These are phyloP conservation scores for Dryas drummondii DNA, from an alignment of 306 rosid genomes.

Conservation along the genomic window DNA sequence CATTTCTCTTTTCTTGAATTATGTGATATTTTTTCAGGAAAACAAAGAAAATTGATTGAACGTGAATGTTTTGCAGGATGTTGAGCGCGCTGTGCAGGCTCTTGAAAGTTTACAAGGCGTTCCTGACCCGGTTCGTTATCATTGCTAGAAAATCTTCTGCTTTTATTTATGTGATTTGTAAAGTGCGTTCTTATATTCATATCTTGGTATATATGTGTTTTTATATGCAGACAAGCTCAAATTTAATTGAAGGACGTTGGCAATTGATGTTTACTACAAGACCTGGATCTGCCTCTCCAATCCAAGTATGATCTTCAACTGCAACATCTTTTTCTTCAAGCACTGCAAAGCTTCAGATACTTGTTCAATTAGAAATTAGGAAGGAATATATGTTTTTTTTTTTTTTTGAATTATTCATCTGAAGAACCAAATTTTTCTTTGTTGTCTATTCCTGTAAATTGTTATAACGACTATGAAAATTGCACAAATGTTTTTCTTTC, in stretches of 20 bases:
- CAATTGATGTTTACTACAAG: slow-evolving; percentile 89
- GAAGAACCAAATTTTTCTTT: background rate
- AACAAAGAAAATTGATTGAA: background rate
- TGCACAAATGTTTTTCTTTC: background rate
- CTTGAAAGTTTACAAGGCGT: slow-evolving; percentile 70
- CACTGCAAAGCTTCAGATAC: too few relatives aligned
- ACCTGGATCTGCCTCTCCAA: slow-evolving; percentile 90
- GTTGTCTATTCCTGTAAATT: background rate
- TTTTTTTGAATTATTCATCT: background rate
- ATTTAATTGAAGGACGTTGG: slow-evolving; percentile 86
- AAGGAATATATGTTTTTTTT: too few relatives aligned
- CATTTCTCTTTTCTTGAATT: background rate
- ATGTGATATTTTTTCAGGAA: background rate
- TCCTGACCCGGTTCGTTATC: slow-evolving; percentile 67
- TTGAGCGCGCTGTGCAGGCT: slow-evolving; percentile 64
- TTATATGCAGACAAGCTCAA: slow-evolving; percentile 64
- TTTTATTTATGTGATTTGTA: background rate
- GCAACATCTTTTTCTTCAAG: background rate
- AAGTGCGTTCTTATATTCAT: background rate
- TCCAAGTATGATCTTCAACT: slow-evolving; percentile 53
- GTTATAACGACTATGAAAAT: background rate
- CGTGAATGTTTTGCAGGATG: slow-evolving; percentile 43
- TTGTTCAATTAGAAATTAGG: too few relatives aligned
- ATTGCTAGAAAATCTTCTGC: background rate
- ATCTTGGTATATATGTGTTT: slow-evolving; percentile 3